phyloP scores from a whole-genome alignment of 2,329 filamentous ascomycete genomes.

The Magnaporthales sp. region DNA sequence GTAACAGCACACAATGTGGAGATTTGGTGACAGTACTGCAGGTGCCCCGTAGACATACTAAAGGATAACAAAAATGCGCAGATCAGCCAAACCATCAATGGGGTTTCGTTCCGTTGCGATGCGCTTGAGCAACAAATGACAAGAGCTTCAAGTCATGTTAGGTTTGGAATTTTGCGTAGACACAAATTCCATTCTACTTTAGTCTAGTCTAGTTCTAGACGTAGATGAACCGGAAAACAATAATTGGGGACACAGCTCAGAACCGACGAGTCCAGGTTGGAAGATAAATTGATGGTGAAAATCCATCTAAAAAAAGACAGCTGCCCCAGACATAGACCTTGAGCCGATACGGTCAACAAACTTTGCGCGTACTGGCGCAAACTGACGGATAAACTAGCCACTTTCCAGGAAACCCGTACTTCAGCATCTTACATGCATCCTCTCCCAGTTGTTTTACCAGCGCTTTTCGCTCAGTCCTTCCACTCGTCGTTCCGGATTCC shows the following conservation, averaged over 20 bases:
- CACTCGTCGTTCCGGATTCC: constrained; percentile 16
- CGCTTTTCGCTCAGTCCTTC: constrained; percentile 7
- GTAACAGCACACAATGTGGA: background rate
- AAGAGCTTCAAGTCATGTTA: background rate
- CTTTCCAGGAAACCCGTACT: background rate
- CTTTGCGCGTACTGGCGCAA: background rate
- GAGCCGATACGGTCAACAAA: background rate
- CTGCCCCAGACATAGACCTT: background rate
- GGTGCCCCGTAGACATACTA: too few relatives aligned
- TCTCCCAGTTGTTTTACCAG: background rate
- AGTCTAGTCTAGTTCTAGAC: background rate
- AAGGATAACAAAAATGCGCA: too few relatives aligned
- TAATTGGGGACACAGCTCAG: background rate
- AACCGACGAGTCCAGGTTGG: background rate
- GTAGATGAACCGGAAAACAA: background rate
- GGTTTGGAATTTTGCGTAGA: background rate
- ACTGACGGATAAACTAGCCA: background rate
- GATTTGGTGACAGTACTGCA: too few relatives aligned
- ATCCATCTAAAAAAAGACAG: background rate
- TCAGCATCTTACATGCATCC: background rate
- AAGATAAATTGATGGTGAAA: background rate
- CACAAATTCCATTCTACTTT: background rate
- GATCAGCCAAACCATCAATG: too few relatives aligned
- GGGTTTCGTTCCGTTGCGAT: background rate
- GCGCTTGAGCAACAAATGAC: background rate